Percentiles rank a stretch among this genome's conserved stretches.
Conservation (phyloP, 768 basidiomycete species). For the Lenzites betulinus region DNA sequence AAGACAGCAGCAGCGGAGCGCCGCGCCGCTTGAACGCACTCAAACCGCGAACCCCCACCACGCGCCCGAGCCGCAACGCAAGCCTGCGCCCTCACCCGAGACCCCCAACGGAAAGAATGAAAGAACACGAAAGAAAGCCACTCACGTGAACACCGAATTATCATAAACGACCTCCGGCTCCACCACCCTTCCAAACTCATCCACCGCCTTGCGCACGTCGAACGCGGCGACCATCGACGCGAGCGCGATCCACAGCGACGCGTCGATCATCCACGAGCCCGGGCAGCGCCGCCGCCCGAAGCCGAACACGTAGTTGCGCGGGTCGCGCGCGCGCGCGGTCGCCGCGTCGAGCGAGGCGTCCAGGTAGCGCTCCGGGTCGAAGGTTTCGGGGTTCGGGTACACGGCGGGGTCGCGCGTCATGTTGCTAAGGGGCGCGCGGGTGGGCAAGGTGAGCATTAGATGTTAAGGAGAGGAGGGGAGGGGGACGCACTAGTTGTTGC, state of each 20-base stretch:
- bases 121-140: conserved; percentile 7
- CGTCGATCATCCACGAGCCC: conserved; percentile 26
- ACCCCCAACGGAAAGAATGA: too few relatives aligned
- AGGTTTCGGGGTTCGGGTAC: conserved; percentile 51
- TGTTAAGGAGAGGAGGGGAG: conserved; percentile 9
- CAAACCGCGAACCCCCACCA: too few relatives aligned
- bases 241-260: conserved; percentile 28
- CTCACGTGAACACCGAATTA: conserved; percentile 66
- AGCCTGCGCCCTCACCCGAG: too few relatives aligned
- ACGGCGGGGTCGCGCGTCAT: conserved; percentile 41
- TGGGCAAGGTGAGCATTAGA: not conserved
- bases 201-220: conserved; percentile 24
- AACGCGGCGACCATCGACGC: conserved; percentile 28
- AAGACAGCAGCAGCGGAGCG: too few relatives aligned
- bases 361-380: conserved; percentile 57
- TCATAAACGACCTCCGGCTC: conserved; percentile 51
- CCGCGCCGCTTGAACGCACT: too few relatives aligned
- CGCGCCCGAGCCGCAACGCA: too few relatives aligned
- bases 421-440: conserved; percentile 22
- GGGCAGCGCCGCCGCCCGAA: conserved; percentile 30
- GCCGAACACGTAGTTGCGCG: conserved; percentile 39
- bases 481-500: conserved; percentile 56
- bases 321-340: conserved; percentile 38
- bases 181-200: conserved; percentile 25
- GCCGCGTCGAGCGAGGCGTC: conserved; percentile 23